These are phyloP conservation scores for Metschnikowia baotianmanensis DNA, from an alignment of 805 yeast genomes.

Conservation along the genomic window DNA sequence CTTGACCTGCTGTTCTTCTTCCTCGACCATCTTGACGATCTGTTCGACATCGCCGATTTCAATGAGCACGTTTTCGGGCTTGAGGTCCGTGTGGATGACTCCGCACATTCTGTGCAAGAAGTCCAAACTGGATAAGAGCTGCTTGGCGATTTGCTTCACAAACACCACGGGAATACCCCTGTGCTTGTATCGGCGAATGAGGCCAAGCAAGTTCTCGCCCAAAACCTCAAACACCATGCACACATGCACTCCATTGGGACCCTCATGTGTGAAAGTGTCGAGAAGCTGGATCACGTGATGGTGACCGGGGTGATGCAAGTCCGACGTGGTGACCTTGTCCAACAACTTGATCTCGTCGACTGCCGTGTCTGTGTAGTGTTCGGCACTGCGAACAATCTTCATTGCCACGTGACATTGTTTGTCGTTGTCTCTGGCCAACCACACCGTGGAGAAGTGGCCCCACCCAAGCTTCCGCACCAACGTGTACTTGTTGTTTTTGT, in stretches of 20 bases:
- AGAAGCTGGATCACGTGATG: constrained; percentile 49
- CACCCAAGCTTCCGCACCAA: constrained; percentile 61
- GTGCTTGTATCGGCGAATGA: constrained; percentile 47
- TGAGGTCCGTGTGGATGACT: constrained; percentile 38
- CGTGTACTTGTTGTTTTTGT: constrained; percentile 37
- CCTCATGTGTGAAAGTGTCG: constrained; percentile 54
- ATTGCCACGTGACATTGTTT: constrained; percentile 62
- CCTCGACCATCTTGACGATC: constrained; percentile 66
- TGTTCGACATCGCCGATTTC: constrained; percentile 80
- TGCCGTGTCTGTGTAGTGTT: constrained; percentile 60
- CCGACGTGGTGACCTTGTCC: constrained; percentile 60
- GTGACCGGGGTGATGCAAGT: constrained; percentile 38
- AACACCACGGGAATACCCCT: constrained; percentile 45
- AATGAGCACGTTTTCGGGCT: constrained; percentile 30
- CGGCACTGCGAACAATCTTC: constrained; percentile 56
- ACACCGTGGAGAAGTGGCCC: constrained; percentile 75
- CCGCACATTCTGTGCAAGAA: constrained; percentile 62
- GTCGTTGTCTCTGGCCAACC: constrained; percentile 55
- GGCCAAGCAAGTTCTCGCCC: constrained; percentile 56
- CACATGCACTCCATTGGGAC: constrained; percentile 64
- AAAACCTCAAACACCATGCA: constrained; percentile 67
- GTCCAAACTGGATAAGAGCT: constrained; percentile 53
- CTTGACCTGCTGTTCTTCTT: constrained; percentile 51
- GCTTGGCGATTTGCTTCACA: constrained; percentile 57
- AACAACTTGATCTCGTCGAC: constrained; percentile 66